phyloP scores from a whole-genome alignment of 2,329 filamentous ascomycete species.

The Pyricularia pennisetigena region DNA sequence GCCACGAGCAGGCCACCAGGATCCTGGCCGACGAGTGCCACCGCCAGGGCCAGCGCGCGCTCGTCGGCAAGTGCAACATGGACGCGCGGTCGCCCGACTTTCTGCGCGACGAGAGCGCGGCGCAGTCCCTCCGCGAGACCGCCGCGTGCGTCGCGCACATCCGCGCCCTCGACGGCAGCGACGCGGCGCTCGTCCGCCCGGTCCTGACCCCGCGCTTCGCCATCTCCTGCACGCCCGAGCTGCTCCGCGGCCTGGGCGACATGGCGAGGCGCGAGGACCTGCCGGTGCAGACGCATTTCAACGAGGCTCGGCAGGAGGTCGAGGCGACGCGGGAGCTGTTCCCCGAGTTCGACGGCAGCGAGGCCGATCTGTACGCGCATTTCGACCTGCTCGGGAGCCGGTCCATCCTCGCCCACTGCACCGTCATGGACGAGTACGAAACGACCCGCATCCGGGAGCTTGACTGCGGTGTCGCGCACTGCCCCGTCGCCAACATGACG shows the following conservation, averaged over 20 bases:
- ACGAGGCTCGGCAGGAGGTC: slow-evolving; percentile 54
- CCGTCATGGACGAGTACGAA: slow-evolving; percentile 49
- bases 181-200: slow-evolving; percentile 27
- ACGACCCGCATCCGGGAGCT: slow-evolving; percentile 33
- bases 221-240: slow-evolving; percentile 44
- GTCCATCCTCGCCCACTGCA: slow-evolving; percentile 58
- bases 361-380: slow-evolving; percentile 48
- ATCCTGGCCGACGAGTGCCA: slow-evolving; percentile 45
- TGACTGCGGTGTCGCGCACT: slow-evolving; percentile 52
- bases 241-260: slow-evolving; percentile 44
- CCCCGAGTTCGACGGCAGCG: slow-evolving; percentile 37
- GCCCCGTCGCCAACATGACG: slow-evolving; percentile 55
- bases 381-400: slow-evolving; percentile 43
- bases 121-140: slow-evolving; percentile 39
- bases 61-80: slow-evolving; percentile 56
- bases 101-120: slow-evolving; percentile 21
- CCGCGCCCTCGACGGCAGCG: slow-evolving; percentile 29
- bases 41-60: slow-evolving; percentile 43
- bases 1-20: slow-evolving; percentile 45
- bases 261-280: slow-evolving; percentile 39
- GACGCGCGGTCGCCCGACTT: slow-evolving; percentile 44
- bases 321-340: slow-evolving; percentile 43
- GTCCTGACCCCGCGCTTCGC: slow-evolving; percentile 52
- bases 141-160: slow-evolving; percentile 37
- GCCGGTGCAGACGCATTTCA: slow-evolving; percentile 58